Percentiles rank a stretch among this genome's conserved stretches.
phyloP scores from a whole-genome alignment of 1,139 yeast genomes.

The Geotrichum candidum region DNA sequence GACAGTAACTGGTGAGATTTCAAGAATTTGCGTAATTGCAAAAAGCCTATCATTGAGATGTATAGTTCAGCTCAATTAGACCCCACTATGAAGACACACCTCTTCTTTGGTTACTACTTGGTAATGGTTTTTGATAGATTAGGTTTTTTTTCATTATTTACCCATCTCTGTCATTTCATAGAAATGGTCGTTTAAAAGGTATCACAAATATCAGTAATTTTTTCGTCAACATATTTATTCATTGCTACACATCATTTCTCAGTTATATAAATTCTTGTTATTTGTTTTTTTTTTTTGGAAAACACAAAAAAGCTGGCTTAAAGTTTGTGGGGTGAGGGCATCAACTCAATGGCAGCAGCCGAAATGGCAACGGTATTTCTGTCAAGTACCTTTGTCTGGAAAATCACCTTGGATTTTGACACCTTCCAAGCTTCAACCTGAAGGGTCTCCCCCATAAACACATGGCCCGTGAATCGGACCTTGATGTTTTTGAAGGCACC shows the following conservation, averaged over 20 bases:
- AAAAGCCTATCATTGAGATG: too few relatives aligned
- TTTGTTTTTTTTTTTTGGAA: too few relatives aligned
- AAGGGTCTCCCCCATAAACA: constrained; percentile 94
- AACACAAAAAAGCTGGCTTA: background rate
- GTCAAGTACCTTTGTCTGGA: constrained; percentile 79
- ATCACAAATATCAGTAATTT: background rate
- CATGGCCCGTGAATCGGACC: constrained; percentile 86
- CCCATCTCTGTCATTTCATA: background rate
- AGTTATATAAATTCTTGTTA: background rate
- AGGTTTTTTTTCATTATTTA: too few relatives aligned
- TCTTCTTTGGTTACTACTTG: too few relatives aligned
- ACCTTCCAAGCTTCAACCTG: constrained; percentile 80
- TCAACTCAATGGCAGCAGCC: constrained; percentile 78
- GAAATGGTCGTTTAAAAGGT: background rate
- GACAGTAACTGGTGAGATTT: too few relatives aligned
- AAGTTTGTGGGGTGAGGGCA: constrained; percentile 18
- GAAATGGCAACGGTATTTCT: constrained; percentile 75
- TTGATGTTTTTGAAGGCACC: constrained; percentile 83
- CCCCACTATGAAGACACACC: too few relatives aligned
- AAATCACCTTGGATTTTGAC: constrained; percentile 54
- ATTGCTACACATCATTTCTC: background rate
- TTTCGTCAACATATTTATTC: background rate
- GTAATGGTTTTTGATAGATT: too few relatives aligned
- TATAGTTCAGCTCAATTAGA: too few relatives aligned
- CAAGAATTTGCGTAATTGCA: too few relatives aligned